Evolutionary conservation across 169 alveolate species (phyloP), one percentile per base, ranked within the genome.

Genomic region (Eimeria mitis): DNA sequence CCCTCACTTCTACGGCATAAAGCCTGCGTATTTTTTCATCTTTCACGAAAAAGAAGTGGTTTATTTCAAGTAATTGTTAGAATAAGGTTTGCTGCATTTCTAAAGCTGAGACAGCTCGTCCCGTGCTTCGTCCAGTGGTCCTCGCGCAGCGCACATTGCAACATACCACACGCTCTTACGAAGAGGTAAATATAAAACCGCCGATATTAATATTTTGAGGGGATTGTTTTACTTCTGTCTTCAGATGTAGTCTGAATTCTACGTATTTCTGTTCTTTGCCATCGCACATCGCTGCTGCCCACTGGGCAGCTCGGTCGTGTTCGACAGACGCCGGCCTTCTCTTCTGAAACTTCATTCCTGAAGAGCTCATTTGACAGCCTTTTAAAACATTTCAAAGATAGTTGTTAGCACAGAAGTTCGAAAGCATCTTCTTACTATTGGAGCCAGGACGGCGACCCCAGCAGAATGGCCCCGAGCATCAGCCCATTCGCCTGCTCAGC

Each of bases 61-160:
- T 44, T 78, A 44, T 78, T 78, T 44, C 47, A 78, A 78, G 44
- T 2, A 25, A 78, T 78, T 78, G 44, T 78, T 25, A 47, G 52
- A 78, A 49, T 47, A n/a, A 4, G 31, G 34, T n/a, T 7, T 25
- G 28, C 2, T 47, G 37, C 37, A 4, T 47, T 28, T 49, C n/a
- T 78, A 28, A n/a, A 49, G 88, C 88, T 78, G 68, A 25, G 63
- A 49, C 34, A 16, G 63, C 63, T 7, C 5, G 19, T 42, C 88
- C 44, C 47, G 25, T 9, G 65, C 65, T 23, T 25, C 88, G 88
- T 78, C 88, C 88, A 78, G 42, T 78, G 88, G 88, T 78, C 88
- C 65, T 78, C 23, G 65, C 68, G 42, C 42, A 44, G 88, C 31
- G 88, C 52, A n/a, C n/a, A n/a, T n/a, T n/a, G 31, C 52, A 78